Percentiles rank a stretch among this genome's conserved stretches.
phyloP scores from a whole-genome alignment of 345 rosid genomes.

The Noccaea caerulescens region DNA sequence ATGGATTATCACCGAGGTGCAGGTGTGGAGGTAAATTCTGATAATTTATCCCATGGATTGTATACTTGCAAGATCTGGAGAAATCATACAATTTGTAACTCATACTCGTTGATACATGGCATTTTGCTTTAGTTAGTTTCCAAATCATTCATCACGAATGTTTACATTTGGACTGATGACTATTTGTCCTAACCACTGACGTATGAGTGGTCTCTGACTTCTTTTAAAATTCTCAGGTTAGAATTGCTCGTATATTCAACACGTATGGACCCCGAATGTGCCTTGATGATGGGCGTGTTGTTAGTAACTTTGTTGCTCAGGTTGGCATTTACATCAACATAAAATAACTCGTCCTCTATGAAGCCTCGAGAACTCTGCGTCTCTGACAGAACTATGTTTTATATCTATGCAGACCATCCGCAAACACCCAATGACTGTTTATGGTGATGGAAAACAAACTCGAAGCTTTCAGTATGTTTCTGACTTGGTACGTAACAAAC shows the following conservation, averaged over 20 bases:
- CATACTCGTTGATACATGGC: not conserved
- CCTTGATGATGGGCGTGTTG: conserved; percentile 99
- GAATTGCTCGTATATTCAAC: conserved; percentile 97
- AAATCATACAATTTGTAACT: not conserved
- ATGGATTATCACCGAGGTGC: conserved; percentile 99
- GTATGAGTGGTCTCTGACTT: conserved; percentile 2
- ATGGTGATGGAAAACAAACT: conserved; percentile 99
- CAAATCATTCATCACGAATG: not conserved
- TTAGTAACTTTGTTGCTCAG: conserved; percentile 99
- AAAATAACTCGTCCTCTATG: no score
- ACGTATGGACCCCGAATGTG: conserved; percentile 99
- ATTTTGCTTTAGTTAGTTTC: not conserved
- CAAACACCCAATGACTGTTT: conserved; percentile 91
- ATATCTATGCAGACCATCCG: conserved; percentile 61
- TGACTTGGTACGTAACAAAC: conserved; percentile 67
- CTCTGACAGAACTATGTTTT: conserved; percentile 11
- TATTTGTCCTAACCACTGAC: not conserved
- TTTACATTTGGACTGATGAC: conserved; percentile 14
- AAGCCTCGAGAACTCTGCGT: no score
- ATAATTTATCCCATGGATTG: conserved; percentile 8
- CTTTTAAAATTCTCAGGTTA: conserved; percentile 60
- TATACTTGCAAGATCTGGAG: conserved; percentile 11
- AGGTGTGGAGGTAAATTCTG: conserved; percentile 74
- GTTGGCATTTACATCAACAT: conserved; percentile 35
- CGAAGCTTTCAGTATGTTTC: conserved; percentile 99